Conservation (phyloP, 2,329 filamentous ascomycete species). For the Alternaria gansuensis region DNA sequence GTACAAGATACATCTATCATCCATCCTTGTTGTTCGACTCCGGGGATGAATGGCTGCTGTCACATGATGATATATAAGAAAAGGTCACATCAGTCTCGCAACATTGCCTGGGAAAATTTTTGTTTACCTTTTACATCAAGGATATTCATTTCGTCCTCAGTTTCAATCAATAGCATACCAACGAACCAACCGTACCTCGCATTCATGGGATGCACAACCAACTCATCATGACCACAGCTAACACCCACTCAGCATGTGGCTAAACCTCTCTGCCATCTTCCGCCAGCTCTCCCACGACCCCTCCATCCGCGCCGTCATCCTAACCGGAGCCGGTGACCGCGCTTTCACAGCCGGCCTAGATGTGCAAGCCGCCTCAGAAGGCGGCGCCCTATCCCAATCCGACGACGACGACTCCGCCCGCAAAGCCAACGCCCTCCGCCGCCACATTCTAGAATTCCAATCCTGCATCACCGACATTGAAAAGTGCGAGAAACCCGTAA, state of each 20-base stretch:
- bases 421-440: slow-evolving; percentile 61
- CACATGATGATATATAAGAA: not conserved
- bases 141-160: not conserved
- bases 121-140: not conserved
- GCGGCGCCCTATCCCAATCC: slow-evolving; percentile 56
- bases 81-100: not conserved
- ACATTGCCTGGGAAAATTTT: not conserved
- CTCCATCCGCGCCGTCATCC: slow-evolving; percentile 76
- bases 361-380: slow-evolving; percentile 72
- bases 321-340: slow-evolving; percentile 81
- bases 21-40: accelerated
- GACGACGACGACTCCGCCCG: slow-evolving; percentile 68
- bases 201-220: too few relatives aligned
- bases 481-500: slow-evolving; percentile 78
- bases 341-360: slow-evolving; percentile 90
- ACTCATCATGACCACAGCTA: not conserved
- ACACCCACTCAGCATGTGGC: slow-evolving; percentile 72
- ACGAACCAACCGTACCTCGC: not conserved
- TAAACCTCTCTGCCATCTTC: slow-evolving; percentile 79
- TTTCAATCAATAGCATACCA: too few relatives aligned
- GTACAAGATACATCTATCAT: slow-evolving; percentile 29
- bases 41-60: not conserved
- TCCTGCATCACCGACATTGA: slow-evolving; percentile 78
- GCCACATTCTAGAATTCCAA: slow-evolving; percentile 82
- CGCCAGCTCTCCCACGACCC: slow-evolving; percentile 74